Evolutionary conservation across 345 rosid species (phyloP), one percentile per base, ranked within the genome.

Genomic region (Citrus unshiu): DNA sequence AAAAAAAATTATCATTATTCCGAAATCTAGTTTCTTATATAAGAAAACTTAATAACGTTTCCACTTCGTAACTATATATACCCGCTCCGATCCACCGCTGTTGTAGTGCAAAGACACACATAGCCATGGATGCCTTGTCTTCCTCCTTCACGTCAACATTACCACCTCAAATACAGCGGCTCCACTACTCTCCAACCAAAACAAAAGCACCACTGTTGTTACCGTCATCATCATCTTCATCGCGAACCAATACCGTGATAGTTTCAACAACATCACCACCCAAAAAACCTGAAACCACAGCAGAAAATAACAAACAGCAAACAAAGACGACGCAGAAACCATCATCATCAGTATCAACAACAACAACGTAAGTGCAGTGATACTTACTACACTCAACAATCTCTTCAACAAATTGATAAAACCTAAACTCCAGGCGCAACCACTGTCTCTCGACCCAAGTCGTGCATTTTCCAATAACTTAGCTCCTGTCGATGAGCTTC

Each of bases 401-500:
- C 54, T 91, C 77, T 84, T 91, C 78, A 91, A 89, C 89, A 88
- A 77, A 76, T 85, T 63, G 9, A 79, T 88, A 40, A 91, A 89
- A 76, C 91, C 93, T 29, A 93, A 91, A 1, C 3, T 81, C n/a
- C 73, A 78, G 57, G 16, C 9, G 51, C 51, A 51, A 18, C 77
- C 82, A 4, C 58, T 8, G 7, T 88, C 93, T 0, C 82, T 88
- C 2, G 93, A 89, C 77, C 95, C 93, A 1, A 78, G 81, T 35
- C 67, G 80, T 61, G 88, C 87, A 22, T 86, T 91, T 5, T 61
- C 87, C 3, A 35, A 77, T 29, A 88, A 91, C 86, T 88, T 86
- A 56, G 86, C 91, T 49, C 93, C 95, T 0, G 89, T 91, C 3
- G 85, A 84, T 7, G 95, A 89, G 78, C 89, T 89, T 10, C 93